A percentile compares a stretch with the other conserved stretches of the same genome.
phyloP scores from a whole-genome alignment of 768 basidiomycete species.

The Bullera alba region DNA sequence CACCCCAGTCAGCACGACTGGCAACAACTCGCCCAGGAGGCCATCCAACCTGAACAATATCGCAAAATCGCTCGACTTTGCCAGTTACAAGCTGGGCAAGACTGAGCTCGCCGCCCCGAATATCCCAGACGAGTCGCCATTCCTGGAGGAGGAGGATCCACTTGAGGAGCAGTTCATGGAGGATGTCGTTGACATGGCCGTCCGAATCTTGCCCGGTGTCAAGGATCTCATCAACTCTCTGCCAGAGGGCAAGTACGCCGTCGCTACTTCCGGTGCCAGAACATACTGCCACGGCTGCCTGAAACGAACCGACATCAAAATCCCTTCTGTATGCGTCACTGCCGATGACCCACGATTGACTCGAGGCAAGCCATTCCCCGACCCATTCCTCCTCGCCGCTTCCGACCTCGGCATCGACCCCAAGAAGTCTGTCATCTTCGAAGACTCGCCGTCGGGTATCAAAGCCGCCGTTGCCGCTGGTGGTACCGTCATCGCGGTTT shows the following conservation, averaged over 20 bases:
- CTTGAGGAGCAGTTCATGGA: constrained; percentile 8
- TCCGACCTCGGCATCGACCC: constrained; percentile 44
- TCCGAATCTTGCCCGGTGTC: constrained; percentile 66
- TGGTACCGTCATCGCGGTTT: constrained; percentile 45
- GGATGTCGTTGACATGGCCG: constrained; percentile 34
- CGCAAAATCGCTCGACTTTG: constrained; percentile 6
- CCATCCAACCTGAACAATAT: constrained; percentile 4
- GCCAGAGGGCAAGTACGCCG: constrained; percentile 61
- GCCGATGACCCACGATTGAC: constrained; percentile 69
- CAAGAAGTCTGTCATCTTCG: constrained; percentile 51
- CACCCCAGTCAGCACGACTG: constrained; percentile 13
- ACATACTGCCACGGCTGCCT: constrained; percentile 54
- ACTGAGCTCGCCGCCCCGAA: constrained; percentile 1
- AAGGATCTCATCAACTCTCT: constrained; percentile 59
- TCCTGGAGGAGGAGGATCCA: constrained; percentile 19
- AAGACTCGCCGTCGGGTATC: constrained; percentile 47
- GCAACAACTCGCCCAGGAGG: constrained; percentile 6
- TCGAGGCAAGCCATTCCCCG: constrained; percentile 47
- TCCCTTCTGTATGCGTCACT: constrained; percentile 64
- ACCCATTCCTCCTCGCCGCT: constrained; percentile 47
- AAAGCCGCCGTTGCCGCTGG: constrained; percentile 44
- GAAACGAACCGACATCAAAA: constrained; percentile 49
- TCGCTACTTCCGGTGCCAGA: constrained; percentile 67
- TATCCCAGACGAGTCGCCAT: constrained; percentile 10
- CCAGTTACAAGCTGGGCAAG: constrained; percentile 7